Conservation (phyloP, 225 moss, liverwort and hornwort species). For the Polytrichum formosum region DNA sequence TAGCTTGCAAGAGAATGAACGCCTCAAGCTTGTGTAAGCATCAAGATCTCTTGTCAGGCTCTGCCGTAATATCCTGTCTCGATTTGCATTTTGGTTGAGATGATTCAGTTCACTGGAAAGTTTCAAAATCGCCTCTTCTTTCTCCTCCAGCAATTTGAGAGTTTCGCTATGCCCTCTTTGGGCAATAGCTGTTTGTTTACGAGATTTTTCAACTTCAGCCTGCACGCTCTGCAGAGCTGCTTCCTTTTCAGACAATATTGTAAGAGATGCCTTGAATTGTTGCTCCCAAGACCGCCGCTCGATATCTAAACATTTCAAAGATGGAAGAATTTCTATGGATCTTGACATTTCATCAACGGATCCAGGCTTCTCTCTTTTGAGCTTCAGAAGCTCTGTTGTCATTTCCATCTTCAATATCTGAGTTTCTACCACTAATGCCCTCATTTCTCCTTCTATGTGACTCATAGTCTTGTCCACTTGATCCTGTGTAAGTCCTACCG, state of each 20-base stretch:
- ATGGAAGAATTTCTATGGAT: constrained; percentile 26
- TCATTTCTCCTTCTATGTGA: constrained; percentile 40
- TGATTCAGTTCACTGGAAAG: constrained; percentile 46
- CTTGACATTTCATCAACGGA: constrained; percentile 22
- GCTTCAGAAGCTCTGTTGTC: constrained; percentile 42
- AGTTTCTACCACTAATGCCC: constrained; percentile 41
- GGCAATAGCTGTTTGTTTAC: constrained; percentile 25
- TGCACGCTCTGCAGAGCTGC: constrained; percentile 33
- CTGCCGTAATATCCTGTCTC: constrained; percentile 38
- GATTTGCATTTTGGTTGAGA: constrained; percentile 32
- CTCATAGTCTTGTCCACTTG: constrained; percentile 41
- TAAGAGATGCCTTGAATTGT: constrained; percentile 47
- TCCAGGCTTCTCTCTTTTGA: constrained; percentile 40
- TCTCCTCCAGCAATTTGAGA: constrained; percentile 37
- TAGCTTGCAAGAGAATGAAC: constrained; percentile 47
- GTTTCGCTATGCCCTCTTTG: constrained; percentile 27
- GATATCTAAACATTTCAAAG: constrained; percentile 40
- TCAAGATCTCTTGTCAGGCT: constrained; percentile 45
- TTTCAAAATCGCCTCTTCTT: constrained; percentile 33
- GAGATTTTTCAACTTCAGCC: constrained; percentile 37
- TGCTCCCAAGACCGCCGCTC: constrained; percentile 54
- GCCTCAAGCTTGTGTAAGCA: constrained; percentile 32
- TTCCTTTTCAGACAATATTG: constrained; percentile 43
- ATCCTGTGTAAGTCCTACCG: constrained; percentile 48
- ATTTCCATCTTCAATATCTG: constrained; percentile 51